phyloP scores from a whole-genome alignment of 306 rosid species.

The Ammopiptanthus mongolicus region DNA sequence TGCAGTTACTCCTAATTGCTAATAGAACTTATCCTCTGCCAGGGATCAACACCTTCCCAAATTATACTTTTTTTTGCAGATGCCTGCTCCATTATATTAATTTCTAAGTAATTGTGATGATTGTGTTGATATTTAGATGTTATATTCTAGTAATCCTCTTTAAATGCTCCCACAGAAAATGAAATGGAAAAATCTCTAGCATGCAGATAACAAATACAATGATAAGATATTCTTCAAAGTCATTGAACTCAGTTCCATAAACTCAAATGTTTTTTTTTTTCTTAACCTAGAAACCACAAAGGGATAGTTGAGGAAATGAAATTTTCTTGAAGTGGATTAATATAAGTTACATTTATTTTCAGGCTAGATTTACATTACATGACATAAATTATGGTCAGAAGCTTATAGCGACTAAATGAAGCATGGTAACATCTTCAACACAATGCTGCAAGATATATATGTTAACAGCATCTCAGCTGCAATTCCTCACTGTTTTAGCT shows the following conservation, averaged over 20 bases:
- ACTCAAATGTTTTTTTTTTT: background rate
- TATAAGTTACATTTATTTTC: constrained; percentile 37
- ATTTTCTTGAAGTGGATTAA: constrained; percentile 19
- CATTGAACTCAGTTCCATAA: background rate
- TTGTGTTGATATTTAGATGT: too few relatives aligned
- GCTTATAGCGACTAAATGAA: constrained; percentile 30
- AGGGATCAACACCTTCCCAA: too few relatives aligned
- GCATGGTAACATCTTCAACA: constrained; percentile 26
- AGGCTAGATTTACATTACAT: constrained; percentile 29
- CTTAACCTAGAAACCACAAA: background rate
- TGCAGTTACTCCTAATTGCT: too few relatives aligned
- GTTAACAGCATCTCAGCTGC: constrained; percentile 32
- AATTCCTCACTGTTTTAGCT: constrained; percentile 44
- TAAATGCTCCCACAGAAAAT: background rate
- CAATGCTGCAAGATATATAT: constrained; percentile 30
- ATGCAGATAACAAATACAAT: too few relatives aligned
- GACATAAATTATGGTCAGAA: constrained; percentile 32
- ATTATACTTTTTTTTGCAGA: too few relatives aligned
- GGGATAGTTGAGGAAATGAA: background rate
- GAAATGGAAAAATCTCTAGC: background rate
- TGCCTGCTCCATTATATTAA: too few relatives aligned
- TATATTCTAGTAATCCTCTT: background rate
- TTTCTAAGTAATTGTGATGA: too few relatives aligned
- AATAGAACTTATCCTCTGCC: too few relatives aligned
- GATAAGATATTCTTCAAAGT: background rate